These are phyloP conservation scores for Alisma plantagoaquatica DNA, from an alignment of 106 monocot genomes.

Conservation along the genomic window DNA sequence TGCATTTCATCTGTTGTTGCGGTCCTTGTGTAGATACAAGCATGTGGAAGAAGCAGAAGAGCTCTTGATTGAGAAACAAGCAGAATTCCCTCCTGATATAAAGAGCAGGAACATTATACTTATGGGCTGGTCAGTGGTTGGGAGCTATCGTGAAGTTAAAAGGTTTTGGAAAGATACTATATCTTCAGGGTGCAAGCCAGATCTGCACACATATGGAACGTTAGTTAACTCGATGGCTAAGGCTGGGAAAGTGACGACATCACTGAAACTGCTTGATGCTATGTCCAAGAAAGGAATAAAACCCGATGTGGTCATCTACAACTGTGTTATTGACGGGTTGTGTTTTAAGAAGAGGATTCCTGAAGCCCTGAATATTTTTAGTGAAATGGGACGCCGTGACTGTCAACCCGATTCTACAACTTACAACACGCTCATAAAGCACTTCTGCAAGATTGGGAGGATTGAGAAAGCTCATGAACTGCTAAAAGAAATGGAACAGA, in stretches of 20 bases:
- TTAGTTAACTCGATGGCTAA: conserved; percentile 76
- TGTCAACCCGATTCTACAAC: conserved; percentile 57
- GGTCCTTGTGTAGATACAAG: conserved; percentile 71
- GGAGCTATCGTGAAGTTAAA: conserved; percentile 56
- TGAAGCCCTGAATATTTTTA: conserved; percentile 62
- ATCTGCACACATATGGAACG: conserved; percentile 66
- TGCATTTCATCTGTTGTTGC: conserved; percentile 59
- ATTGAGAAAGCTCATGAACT: conserved; percentile 70
- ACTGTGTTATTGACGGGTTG: conserved; percentile 70
- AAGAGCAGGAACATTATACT: conserved; percentile 82
- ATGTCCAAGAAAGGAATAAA: conserved; percentile 60
- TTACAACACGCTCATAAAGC: conserved; percentile 84
- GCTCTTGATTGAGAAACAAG: conserved; percentile 52
- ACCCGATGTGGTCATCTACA: conserved; percentile 68
- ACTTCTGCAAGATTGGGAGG: conserved; percentile 61
- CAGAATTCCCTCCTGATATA: conserved; percentile 63
- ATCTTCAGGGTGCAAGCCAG: conserved; percentile 53
- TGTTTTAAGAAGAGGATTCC: conserved; percentile 89
- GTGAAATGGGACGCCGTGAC: conserved; percentile 61
- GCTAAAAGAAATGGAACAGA: conserved; percentile 69
- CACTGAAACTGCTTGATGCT: conserved; percentile 49
- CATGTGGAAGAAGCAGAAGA: conserved; percentile 89
- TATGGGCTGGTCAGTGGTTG: conserved; percentile 85
- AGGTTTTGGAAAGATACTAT: conserved; percentile 88
- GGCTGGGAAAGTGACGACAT: conserved; percentile 49